Base-by-base conservation (phyloP, 2,329 filamentous ascomycete genomes). In the Thelonectria blattea region DNA sequence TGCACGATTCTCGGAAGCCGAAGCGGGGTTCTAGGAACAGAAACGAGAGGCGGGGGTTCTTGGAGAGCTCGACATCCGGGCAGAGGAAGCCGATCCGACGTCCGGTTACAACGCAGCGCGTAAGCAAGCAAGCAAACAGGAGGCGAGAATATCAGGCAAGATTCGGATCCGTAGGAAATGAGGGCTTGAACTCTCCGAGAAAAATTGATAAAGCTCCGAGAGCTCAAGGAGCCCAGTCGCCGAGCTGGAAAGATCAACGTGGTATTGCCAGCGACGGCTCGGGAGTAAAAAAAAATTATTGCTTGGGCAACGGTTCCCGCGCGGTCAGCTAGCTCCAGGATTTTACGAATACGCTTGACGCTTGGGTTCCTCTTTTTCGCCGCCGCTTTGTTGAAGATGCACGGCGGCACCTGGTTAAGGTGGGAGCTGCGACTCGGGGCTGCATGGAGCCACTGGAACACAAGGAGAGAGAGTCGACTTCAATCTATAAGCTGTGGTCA, bases 211-310 rank as follows among this genome's bases (percentile, higher is more conserved):
- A 41, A 22, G 20, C n/a, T 20, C 50, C 14, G 20, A 45, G 55
- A 24, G 53, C 9, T 59, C 11, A 11, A 37, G 12, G 11, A 45
- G 52, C 65, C 68, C 68, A 70, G 63, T 70, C 58, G 60, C 47
- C 58, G 58, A 56, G 56, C 56, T 47, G 59, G 66, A 69, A 68
- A 69, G 65, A 56, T 64, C 66, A 70, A 70, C 68, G 68, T 70
- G 68, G 58, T 68, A 45, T 59, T 24, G 6, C 34, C 27, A 30
- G 8, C 43, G 39, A 41, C 37, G 37, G 12, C 6, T 17, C 37
- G 17, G 30, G 12, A 50, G 32, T 30, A 52, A 24, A 22, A 42
- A 41, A 48, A 58, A 52, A 51, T 58, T 10, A 48, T 50, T 56
- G 46, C 54, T 50, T 27, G 47, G 32, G 22, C 34, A 57, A 52